Base-by-base conservation (phyloP, 1,284 basidiomycete genomes). In the Leccinum angustisporum region DNA sequence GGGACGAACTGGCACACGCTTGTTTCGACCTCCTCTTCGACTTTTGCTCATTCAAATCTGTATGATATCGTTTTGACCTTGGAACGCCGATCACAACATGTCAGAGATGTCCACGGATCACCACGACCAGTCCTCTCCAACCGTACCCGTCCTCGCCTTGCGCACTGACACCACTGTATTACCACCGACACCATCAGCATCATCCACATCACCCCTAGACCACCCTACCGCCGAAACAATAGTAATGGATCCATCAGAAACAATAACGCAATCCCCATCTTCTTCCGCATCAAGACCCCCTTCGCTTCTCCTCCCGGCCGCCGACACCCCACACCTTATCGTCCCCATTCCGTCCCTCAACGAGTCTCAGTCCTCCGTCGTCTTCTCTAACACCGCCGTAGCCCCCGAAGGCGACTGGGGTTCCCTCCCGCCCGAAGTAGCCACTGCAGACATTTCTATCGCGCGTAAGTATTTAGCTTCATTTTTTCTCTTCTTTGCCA, bases 361-460 rank as follows among this genome's bases (percentile, higher is more conserved):
- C 60, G 73, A 64, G 43, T 79, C 81, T 5, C 80, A 80, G 63
- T 72, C 80, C 7, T 79, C 80, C 0, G 78, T 82, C 56, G 69
- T 77, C 0, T 76, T 81, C 57, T 77, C 79, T 5, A 81, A 82
- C 50, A 61, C 73, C 1, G 59, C 67, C 46, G 52, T 71, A 53
- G 58, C 75, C 10, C 63, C 74, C 14, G 71, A 75, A 16, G 65
- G 66, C 5, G 61, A 70, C 25, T 76, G 69, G 73, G 50, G 63
- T 3, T 58, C 65, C 25, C 69, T 83, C 10, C 78, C 80, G 1
- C 73, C 80, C 13, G 85, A 87, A 63, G 76, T 87, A 27, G 79
- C 80, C 30, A 72, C 76, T n/a, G 85, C 84, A 11, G 86, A 87
- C 65, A 79, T 88, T 48, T 82, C 78, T 31, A 79, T 88, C 61